Evolutionary conservation across 2,329 filamentous ascomycete genomes (phyloP).

Genomic region (Monilinia aucupariae): DNA sequence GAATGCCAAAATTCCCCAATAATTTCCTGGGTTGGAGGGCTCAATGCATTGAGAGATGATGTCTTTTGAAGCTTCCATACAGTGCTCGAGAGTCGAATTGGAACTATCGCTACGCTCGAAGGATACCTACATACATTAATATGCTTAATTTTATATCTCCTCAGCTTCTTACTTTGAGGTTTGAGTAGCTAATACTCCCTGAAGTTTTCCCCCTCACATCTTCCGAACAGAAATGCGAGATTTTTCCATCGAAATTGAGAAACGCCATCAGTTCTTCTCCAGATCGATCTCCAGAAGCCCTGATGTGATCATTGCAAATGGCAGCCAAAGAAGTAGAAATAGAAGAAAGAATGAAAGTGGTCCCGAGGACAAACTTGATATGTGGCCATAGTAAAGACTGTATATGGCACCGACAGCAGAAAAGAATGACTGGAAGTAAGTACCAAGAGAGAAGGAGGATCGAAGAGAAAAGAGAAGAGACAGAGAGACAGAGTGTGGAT

Average conservation of each 20-base stretch:
- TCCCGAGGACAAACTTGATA: not conserved
- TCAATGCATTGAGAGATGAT: not conserved
- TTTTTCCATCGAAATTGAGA: not conserved
- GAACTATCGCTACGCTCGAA: not conserved
- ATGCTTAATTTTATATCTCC: not conserved
- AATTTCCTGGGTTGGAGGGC: not conserved
- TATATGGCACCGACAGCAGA: not conserved
- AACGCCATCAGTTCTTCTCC: not conserved
- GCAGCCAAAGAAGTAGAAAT: not conserved
- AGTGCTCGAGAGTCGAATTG: not conserved
- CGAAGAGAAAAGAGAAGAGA: not conserved
- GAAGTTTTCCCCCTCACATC: not conserved
- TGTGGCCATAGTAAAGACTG: slow-evolving; percentile 1
- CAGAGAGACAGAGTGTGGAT: not conserved
- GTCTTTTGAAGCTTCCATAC: not conserved
- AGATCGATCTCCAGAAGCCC: not conserved
- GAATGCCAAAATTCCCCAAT: not conserved
- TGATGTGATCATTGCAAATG: not conserved
- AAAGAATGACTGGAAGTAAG: not conserved
- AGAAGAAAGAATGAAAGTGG: slow-evolving; percentile 7
- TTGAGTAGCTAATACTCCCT: not conserved
- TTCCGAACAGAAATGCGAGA: not conserved
- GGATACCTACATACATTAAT: not conserved
- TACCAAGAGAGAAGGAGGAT: not conserved
- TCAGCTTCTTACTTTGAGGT: not conserved